A percentile compares a stretch with the other conserved stretches of the same genome.
Evolutionary conservation across 495 filamentous ascomycete genomes (phyloP).

Genomic region (Aspergillus sclerotiicarbonarius): DNA sequence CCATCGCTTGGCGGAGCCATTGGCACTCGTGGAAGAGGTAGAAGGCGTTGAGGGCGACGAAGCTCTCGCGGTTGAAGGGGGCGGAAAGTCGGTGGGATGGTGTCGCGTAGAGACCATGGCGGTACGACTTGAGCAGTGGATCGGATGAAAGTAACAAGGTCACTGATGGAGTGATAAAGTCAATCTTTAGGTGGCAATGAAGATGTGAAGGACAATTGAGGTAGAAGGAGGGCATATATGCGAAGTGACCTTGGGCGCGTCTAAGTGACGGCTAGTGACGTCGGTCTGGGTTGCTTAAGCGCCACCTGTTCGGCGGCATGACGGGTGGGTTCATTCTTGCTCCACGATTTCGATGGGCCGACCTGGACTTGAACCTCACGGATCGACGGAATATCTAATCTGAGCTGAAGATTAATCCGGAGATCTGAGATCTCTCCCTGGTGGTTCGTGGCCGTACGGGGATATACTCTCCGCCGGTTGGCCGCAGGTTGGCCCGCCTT

Average conservation of each 20-base stretch:
- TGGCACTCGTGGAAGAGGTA: conserved; percentile 27
- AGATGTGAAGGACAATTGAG: neutral
- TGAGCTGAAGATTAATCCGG: neutral
- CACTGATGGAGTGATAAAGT: neutral
- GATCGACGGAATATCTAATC: neutral
- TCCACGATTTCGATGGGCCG: neutral
- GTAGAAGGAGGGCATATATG: neutral
- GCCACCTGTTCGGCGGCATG: neutral
- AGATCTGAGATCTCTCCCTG: neutral
- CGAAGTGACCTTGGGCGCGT: neutral
- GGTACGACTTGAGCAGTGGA: neutral
- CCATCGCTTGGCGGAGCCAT: conserved; percentile 44
- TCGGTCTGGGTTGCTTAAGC: neutral
- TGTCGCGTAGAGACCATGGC: conserved; percentile 54
- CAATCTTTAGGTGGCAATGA: neutral
- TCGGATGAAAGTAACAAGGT: neutral
- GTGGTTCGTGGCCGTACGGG: neutral
- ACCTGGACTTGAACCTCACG: neutral
- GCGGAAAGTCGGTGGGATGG: conserved; percentile 47
- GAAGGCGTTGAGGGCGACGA: conserved; percentile 20
- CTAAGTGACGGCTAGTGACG: neutral
- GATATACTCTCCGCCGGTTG: neutral
- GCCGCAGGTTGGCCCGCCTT: neutral
- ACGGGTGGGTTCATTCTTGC: neutral
- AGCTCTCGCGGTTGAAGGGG: conserved; percentile 26